These are phyloP conservation scores for Pseudozyma sp. DNA, from an alignment of 1,284 basidiomycete species.

Conservation along the genomic window DNA sequence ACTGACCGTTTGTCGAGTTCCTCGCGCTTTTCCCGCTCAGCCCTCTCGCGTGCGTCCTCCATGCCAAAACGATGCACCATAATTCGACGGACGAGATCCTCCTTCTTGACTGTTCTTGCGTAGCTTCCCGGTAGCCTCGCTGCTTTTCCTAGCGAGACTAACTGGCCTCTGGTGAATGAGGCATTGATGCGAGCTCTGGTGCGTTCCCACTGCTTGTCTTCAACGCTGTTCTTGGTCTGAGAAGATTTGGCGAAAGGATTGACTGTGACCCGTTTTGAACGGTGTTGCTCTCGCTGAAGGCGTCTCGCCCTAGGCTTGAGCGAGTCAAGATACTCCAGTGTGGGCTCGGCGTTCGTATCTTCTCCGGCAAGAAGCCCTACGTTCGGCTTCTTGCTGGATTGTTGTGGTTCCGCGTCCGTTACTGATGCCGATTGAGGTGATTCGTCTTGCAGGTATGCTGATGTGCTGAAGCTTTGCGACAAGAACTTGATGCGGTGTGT, in stretches of 20 bases:
- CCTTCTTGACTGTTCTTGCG: constrained; percentile 20
- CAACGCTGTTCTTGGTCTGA: constrained; percentile 5
- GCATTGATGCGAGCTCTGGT: constrained; percentile 28
- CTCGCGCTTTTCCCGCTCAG: constrained; percentile 28
- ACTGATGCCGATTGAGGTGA: background rate
- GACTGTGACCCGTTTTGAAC: constrained; percentile 1
- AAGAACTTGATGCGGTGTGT: background rate
- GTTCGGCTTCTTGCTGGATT: background rate
- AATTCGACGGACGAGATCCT: constrained; percentile 37
- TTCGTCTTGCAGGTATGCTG: background rate
- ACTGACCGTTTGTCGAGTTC: constrained; percentile 30
- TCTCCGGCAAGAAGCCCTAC: constrained; percentile 23
- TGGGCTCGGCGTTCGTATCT: constrained; percentile 32
- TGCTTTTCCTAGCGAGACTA: constrained; percentile 21
- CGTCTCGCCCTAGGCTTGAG: constrained; percentile 22
- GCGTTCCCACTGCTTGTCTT: constrained; percentile 45
- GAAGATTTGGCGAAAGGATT: constrained; percentile 30
- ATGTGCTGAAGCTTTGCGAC: constrained; percentile 14
- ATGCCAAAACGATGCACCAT: constrained; percentile 48
- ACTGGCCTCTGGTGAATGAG: constrained; percentile 48
- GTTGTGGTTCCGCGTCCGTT: background rate
- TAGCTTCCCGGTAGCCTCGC: constrained; percentile 40
- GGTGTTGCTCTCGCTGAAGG: constrained; percentile 1
- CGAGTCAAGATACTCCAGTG: constrained; percentile 46
- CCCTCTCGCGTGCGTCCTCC: constrained; percentile 31